Evolutionary conservation across 371 early-diverging fungal genomes (phyloP).

Genomic region (Mucor piriformis): DNA sequence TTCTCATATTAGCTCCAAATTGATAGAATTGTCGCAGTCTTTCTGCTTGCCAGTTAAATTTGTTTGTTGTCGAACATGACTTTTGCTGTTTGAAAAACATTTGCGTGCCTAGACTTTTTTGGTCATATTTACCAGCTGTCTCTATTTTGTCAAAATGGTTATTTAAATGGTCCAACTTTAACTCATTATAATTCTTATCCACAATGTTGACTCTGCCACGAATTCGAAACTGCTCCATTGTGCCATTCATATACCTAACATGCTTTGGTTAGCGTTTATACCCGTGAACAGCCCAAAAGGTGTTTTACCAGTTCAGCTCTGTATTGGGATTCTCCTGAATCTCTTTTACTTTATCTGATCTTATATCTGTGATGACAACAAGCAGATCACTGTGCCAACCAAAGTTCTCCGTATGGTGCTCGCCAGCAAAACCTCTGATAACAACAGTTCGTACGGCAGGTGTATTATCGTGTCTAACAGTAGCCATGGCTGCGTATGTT

Average conservation of each 20-base stretch:
- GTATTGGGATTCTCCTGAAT: conserved; percentile 30
- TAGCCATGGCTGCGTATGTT: conserved; percentile 44
- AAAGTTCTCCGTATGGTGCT: conserved; percentile 38
- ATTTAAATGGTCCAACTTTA: conserved; percentile 12
- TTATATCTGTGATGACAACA: conserved; percentile 36
- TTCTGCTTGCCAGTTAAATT: conserved; percentile 44
- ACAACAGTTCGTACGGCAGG: conserved; percentile 55
- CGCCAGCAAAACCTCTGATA: conserved; percentile 52
- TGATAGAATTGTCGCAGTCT: conserved; percentile 35
- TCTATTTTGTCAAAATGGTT: background rate
- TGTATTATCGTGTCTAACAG: conserved; percentile 35
- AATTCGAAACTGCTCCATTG: conserved; percentile 44
- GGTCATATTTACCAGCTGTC: background rate
- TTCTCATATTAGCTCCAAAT: conserved; percentile 10
- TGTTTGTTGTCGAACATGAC: background rate
- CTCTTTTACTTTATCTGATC: conserved; percentile 44
- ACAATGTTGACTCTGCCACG: conserved; percentile 20
- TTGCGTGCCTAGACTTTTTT: conserved; percentile 22
- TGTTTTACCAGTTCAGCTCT: conserved; percentile 49
- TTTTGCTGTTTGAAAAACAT: conserved; percentile 25
- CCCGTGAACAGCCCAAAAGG: background rate
- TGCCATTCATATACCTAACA: conserved; percentile 41
- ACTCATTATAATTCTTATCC: conserved; percentile 4
- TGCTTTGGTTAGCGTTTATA: too few relatives aligned
- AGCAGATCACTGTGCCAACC: conserved; percentile 50